Evolutionary conservation across 257 asterid species (phyloP).

Genomic region (Oldenlandia corymbosa): DNA sequence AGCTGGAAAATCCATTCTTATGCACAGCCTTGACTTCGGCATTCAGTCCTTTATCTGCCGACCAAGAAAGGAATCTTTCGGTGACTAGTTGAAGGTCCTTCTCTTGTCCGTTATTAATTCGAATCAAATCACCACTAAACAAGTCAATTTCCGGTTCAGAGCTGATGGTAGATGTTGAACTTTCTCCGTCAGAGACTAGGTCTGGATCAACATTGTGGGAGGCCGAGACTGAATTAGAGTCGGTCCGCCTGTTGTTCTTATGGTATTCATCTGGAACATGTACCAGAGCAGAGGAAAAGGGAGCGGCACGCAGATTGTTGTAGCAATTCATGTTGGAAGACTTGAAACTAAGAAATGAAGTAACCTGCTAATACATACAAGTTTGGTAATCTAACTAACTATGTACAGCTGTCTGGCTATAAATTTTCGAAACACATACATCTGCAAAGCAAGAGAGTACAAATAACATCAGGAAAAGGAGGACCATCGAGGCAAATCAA

Average conservation of each 20-base stretch:
- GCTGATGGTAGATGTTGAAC: slow-evolving; percentile 4
- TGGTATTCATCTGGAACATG: too few relatives aligned
- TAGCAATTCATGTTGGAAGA: too few relatives aligned
- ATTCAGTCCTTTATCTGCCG: slow-evolving; percentile 11
- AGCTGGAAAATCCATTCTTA: not conserved
- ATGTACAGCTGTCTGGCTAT: too few relatives aligned
- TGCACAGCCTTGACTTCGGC: slow-evolving; percentile 21
- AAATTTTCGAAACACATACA: too few relatives aligned
- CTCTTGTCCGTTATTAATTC: slow-evolving; percentile 9
- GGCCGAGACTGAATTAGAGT: not conserved
- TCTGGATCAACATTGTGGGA: not conserved
- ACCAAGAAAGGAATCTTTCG: slow-evolving; percentile 2
- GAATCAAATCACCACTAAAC: slow-evolving; percentile 3
- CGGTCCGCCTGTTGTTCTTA: not conserved
- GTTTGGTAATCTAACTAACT: too few relatives aligned
- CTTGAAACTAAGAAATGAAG: too few relatives aligned
- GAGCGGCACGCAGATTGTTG: too few relatives aligned
- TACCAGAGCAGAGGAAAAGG: too few relatives aligned
- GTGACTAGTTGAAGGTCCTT: not conserved
- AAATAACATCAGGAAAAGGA: too few relatives aligned
- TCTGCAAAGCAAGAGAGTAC: too few relatives aligned
- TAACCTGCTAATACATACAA: too few relatives aligned
- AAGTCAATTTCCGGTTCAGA: not conserved
- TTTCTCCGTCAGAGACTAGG: slow-evolving; percentile 16
- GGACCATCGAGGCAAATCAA: too few relatives aligned